Evolutionary conservation across 371 early-diverging fungal species (phyloP), one percentile per base, ranked within the genome.

Genomic region (Rhizomucor pusillus): DNA sequence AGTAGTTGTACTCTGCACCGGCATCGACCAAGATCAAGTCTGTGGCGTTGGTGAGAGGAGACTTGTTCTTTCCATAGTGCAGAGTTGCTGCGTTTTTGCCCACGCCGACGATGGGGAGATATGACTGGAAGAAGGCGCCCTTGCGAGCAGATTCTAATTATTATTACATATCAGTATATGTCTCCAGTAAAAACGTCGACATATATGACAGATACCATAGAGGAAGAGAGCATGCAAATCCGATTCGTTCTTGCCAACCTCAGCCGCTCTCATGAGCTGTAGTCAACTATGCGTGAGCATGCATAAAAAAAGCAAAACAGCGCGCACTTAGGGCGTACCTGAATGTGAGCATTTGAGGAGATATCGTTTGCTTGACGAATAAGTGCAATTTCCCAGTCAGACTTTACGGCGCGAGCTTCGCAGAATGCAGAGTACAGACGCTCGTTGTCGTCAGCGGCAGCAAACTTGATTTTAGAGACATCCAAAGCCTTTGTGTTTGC

Each of bases 21-120:
- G 92, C 94, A 71, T 95, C 97, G 12, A 94, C 89, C 36, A 95
- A 69, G 40, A 94, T 78, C 46, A 94, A 53, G 33, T 78, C 67
- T 3, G 46, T 57, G 11, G 63, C 47, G 51, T 72, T 56, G 13
- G 20, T 50, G 43, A 88, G 59, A 52, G 71, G 65, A 22, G 79
- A 73, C 35, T 78, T 73, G 80, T 93, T 91, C 67, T 82, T 79
- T 55, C 81, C 84, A 66, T 94, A 94, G 69, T 95, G 96, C 37
- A 95, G 76, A 6, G 82, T 82, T 11, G 93, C 87, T 1, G 91
- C 93, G 52, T 87, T 85, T 60, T 75, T 73, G 25, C 92, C 94
- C 35, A 76, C 73, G 20, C 89, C 96, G 14, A 91, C 82, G 66
- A 95, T 94, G 57, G 90, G 88, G 50, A 82, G 81, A 74, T 95